A percentile compares a stretch with the other conserved stretches of the same genome.
phyloP scores from a whole-genome alignment of 1,139 yeast species.

The Geotrichum histeridarum region DNA sequence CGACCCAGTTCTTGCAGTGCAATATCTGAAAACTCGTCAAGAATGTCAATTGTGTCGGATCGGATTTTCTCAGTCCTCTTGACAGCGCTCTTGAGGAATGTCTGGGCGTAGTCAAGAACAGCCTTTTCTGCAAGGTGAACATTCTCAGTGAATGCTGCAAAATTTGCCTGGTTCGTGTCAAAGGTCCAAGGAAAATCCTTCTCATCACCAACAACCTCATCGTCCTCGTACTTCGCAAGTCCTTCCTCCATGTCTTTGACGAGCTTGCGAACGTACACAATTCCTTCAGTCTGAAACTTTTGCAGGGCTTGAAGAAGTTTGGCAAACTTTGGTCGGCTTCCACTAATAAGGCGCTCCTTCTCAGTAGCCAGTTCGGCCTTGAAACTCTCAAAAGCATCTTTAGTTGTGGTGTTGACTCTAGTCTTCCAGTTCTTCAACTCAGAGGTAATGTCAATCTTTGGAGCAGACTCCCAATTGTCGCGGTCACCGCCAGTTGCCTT shows the following conservation, averaged over 20 bases:
- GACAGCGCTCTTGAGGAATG: conserved; percentile 32
- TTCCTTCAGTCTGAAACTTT: conserved; percentile 20
- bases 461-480: not conserved
- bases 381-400: conserved; percentile 32
- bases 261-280: conserved; percentile 1
- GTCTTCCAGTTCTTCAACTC: conserved; percentile 26
- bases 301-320: conserved; percentile 26
- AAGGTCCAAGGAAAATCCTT: conserved; percentile 22
- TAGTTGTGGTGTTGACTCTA: conserved; percentile 30
- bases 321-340: conserved; percentile 28
- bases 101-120: conserved; percentile 32
- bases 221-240: conserved; percentile 23
- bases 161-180: conserved; percentile 27
- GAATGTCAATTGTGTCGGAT: conserved; percentile 36
- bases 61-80: conserved; percentile 36
- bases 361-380: conserved; percentile 33
- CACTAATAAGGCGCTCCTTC: conserved; percentile 26
- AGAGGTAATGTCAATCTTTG: conserved; percentile 1
- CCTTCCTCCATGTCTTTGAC: conserved; percentile 22
- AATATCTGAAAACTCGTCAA: conserved; percentile 39
- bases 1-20: conserved; percentile 38
- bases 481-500: conserved; percentile 3
- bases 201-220: conserved; percentile 20
- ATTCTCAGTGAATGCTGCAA: conserved; percentile 28
- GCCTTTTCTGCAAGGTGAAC: conserved; percentile 31